These are phyloP conservation scores for Paramecium bursaria DNA, from an alignment of 73 alveolate genomes.

Conservation along the genomic window DNA sequence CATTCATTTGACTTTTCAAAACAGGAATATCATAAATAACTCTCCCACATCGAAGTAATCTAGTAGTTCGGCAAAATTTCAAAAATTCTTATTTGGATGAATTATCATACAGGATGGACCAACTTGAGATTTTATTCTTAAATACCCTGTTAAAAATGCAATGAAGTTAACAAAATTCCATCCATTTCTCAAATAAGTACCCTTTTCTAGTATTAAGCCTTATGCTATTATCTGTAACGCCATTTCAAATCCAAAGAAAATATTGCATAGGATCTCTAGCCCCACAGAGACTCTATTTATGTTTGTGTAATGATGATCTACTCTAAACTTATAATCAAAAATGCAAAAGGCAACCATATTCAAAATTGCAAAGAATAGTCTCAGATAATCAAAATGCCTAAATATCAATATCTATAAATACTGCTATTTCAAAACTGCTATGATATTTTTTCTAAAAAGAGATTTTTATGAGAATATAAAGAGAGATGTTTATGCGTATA, in stretches of 20 bases:
- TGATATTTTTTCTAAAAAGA: slow-evolving; percentile 32
- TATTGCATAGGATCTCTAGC: slow-evolving; percentile 14
- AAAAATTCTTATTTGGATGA: too few relatives aligned
- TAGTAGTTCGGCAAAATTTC: not conserved
- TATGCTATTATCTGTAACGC: not conserved
- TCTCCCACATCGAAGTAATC: slow-evolving; percentile 54
- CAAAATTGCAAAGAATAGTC: not conserved
- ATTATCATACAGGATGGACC: too few relatives aligned
- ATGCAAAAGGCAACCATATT: slow-evolving; percentile 36
- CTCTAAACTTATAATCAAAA: not conserved
- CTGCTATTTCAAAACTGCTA: slow-evolving; percentile 8
- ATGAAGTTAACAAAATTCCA: slow-evolving; percentile 9
- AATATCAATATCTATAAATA: not conserved
- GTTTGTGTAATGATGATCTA: too few relatives aligned
- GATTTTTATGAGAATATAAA: slow-evolving; percentile 12
- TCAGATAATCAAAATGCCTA: not conserved
- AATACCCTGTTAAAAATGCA: slow-evolving; percentile 9
- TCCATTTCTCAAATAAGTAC: not conserved
- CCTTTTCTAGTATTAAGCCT: not conserved
- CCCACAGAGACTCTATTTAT: not conserved
- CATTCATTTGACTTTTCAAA: slow-evolving; percentile 29
- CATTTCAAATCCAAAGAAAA: slow-evolving; percentile 33
- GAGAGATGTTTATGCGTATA: slow-evolving; percentile 35
- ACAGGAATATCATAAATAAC: slow-evolving; percentile 15
- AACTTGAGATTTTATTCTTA: not conserved